A percentile compares a stretch with the other conserved stretches of the same genome.
Evolutionary conservation across 2,329 filamentous ascomycete species (phyloP).

Genomic region (Chrysoporthe cubensis): DNA sequence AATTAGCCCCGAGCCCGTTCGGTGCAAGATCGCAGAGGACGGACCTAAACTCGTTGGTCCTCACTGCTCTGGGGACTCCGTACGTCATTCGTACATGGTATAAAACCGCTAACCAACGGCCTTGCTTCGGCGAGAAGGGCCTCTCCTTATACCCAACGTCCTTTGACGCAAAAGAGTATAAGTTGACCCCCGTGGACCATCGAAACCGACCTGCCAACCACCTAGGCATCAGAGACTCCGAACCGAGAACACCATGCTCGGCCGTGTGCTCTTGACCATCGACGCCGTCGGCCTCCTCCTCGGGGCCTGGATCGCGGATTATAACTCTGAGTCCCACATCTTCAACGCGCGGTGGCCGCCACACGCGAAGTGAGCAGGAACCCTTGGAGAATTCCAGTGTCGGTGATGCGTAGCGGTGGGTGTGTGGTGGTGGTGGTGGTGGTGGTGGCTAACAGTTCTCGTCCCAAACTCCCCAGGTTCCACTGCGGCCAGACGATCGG

Average conservation of each 20-base stretch:
- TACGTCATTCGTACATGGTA: neutral
- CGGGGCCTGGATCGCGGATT: conserved; percentile 45
- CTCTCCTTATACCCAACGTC: no score
- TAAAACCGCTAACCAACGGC: neutral
- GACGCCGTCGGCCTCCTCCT: conserved; percentile 43
- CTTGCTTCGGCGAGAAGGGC: neutral
- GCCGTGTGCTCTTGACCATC: conserved; percentile 46
- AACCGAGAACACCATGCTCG: conserved; percentile 37
- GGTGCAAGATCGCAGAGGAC: neutral
- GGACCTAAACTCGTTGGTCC: neutral
- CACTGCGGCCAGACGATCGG: conserved; percentile 48
- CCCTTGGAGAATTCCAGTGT: neutral
- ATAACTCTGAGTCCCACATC: conserved; percentile 44
- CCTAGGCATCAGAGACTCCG: neutral
- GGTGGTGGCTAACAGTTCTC: neutral
- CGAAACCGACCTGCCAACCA: neutral
- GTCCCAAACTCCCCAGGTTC: conserved; percentile 36
- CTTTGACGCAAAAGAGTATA: neutral
- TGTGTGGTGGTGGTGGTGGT: neutral
- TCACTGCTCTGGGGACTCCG: neutral
- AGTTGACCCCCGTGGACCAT: neutral
- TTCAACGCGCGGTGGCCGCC: conserved; percentile 50
- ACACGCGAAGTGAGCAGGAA: conserved; percentile 46
- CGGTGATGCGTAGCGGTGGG: neutral
- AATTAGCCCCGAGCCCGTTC: neutral